Percentiles rank a stretch among this genome's conserved stretches.
Conservation (phyloP, 495 filamentous ascomycete species). For the Aeminium ludgeri region DNA sequence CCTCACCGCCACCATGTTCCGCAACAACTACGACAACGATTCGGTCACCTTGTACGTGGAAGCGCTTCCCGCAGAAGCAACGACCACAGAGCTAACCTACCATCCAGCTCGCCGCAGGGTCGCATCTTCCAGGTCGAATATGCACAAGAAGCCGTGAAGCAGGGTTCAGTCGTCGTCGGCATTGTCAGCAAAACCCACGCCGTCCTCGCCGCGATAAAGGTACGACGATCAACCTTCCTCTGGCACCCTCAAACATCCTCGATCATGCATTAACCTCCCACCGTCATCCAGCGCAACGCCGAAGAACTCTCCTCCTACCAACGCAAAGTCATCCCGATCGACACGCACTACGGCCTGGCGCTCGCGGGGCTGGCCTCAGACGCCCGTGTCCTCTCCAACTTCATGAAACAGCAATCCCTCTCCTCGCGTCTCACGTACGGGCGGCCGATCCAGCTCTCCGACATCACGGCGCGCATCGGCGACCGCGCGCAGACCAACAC, state of each 20-base stretch:
- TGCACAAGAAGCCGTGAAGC: slow-evolving; percentile 95
- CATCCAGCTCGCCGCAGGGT: slow-evolving; percentile 83
- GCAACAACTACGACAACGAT: slow-evolving; percentile 99
- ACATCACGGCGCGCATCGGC: slow-evolving; percentile 75
- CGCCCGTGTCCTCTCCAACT: slow-evolving; percentile 97
- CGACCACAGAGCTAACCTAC: slow-evolving; percentile 10
- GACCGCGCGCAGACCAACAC: slow-evolving; percentile 96
- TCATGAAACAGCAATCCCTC: slow-evolving; percentile 98
- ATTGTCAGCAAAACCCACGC: slow-evolving; percentile 94
- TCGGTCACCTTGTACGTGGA: slow-evolving; percentile 79
- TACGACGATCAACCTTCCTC: slow-evolving; percentile 23
- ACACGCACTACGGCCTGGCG: slow-evolving; percentile 86
- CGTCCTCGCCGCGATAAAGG: slow-evolving; percentile 92
- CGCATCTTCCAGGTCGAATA: slow-evolving; percentile 99
- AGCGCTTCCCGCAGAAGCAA: slow-evolving; percentile 20
- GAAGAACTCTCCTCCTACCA: slow-evolving; percentile 99
- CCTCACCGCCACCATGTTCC: slow-evolving; percentile 55
- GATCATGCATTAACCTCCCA: slow-evolving; percentile 9
- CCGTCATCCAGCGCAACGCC: slow-evolving; percentile 59
- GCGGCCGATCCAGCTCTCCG: slow-evolving; percentile 74
- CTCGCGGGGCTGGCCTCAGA: slow-evolving; percentile 96
- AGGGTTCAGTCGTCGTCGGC: slow-evolving; percentile 93
- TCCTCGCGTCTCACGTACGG: slow-evolving; percentile 89
- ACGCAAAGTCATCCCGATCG: slow-evolving; percentile 94
- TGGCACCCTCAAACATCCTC: background rate